A percentile compares a stretch with the other conserved stretches of the same genome.
Conservation (phyloP, 2,329 filamentous ascomycete genomes). For the Tolypocladium tundrense region DNA sequence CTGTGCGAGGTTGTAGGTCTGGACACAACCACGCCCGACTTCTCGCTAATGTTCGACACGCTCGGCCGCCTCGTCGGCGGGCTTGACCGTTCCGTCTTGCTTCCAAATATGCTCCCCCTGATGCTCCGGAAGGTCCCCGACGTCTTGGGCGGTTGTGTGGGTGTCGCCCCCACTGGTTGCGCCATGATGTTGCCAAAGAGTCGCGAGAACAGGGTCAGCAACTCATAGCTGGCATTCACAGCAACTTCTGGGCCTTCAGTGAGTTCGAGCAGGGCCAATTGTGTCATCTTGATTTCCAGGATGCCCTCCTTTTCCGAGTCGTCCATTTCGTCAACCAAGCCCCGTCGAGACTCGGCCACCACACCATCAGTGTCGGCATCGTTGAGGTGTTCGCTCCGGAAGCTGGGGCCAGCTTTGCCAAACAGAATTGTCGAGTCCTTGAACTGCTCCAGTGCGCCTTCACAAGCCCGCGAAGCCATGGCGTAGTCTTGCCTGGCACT, state of each 20-base stretch:
- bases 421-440: slow-evolving; percentile 61
- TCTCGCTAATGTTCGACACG: slow-evolving; percentile 24
- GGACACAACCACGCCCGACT: slow-evolving; percentile 17
- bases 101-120: slow-evolving; percentile 70
- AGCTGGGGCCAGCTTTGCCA: slow-evolving; percentile 46
- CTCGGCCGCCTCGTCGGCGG: slow-evolving; percentile 31
- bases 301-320: slow-evolving; percentile 76
- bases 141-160: slow-evolving; percentile 55
- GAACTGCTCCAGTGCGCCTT: slow-evolving; percentile 87
- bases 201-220: slow-evolving; percentile 70
- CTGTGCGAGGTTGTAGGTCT: slow-evolving; percentile 33
- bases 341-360: slow-evolving; percentile 19
- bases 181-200: slow-evolving; percentile 56
- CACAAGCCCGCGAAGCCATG: slow-evolving; percentile 72
- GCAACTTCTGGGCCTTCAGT: slow-evolving; percentile 75
- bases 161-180: slow-evolving; percentile 34
- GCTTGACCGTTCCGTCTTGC: slow-evolving; percentile 34
- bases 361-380: slow-evolving; percentile 29
- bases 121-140: slow-evolving; percentile 61
- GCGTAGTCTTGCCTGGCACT: slow-evolving; percentile 79
- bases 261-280: slow-evolving; percentile 73
- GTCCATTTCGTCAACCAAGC: slow-evolving; percentile 70
- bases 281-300: slow-evolving; percentile 93
- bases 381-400: slow-evolving; percentile 59
- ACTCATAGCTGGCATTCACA: slow-evolving; percentile 78